Conservation (phyloP, 2,329 filamentous ascomycete species). For the Cadophora gregata region DNA sequence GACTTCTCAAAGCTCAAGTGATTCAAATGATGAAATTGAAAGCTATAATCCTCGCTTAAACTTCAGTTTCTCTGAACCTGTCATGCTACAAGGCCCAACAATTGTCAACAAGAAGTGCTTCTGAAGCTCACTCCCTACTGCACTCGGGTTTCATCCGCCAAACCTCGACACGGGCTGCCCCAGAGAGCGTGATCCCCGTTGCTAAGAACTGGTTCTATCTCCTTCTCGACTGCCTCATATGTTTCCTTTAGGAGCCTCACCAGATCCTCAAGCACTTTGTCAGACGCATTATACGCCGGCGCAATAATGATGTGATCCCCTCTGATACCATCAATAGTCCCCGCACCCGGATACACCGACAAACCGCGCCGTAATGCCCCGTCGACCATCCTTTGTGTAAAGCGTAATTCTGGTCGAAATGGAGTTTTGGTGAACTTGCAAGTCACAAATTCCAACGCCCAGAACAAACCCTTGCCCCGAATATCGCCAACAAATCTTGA, state of each 20-base stretch:
- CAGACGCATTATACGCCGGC: conserved; percentile 61
- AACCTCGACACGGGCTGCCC: no score
- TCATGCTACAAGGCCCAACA: no score
- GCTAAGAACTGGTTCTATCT: no score
- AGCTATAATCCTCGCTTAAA: no score
- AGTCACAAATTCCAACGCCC: conserved; percentile 58
- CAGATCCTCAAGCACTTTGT: conserved; percentile 2
- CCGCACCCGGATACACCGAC: conserved; percentile 61
- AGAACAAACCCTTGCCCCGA: conserved; percentile 61
- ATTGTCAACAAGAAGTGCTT: no score
- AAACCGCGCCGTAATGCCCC: conserved; percentile 43
- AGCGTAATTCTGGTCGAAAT: conserved; percentile 47
- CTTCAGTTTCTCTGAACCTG: no score
- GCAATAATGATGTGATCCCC: conserved; percentile 67
- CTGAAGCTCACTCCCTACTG: no score
- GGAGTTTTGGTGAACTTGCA: conserved; percentile 53
- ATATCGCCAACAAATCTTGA: conserved; percentile 61
- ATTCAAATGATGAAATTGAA: no score
- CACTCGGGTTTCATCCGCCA: no score
- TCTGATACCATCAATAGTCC: conserved; percentile 57
- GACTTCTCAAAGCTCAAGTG: no score
- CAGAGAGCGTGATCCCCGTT: no score
- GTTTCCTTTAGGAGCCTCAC: not conserved
- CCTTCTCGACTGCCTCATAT: not conserved
- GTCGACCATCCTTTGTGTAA: conserved; percentile 56